A percentile compares a stretch with the other conserved stretches of the same genome.
These are phyloP conservation scores for Xylariaceae sp. DNA, from an alignment of 2,329 filamentous ascomycete genomes.

Conservation along the genomic window DNA sequence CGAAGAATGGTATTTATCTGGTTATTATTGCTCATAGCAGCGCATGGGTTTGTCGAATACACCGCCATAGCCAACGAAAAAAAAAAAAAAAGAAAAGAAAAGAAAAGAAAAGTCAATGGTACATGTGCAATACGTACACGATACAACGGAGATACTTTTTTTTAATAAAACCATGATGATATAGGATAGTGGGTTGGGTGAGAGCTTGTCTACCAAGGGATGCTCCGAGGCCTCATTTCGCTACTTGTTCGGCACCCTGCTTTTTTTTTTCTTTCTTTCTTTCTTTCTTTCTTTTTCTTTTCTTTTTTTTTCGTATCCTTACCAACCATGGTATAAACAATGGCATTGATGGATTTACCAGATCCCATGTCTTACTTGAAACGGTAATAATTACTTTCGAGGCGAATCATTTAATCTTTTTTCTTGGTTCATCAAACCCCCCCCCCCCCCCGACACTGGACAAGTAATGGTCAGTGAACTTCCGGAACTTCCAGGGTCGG, in stretches of 20 bases:
- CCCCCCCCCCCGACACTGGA: too few species aligned
- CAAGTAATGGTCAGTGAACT: slow-evolving; percentile 9
- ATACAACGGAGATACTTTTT: neutral
- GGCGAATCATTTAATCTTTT: neutral
- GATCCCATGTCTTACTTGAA: slow-evolving; percentile 6
- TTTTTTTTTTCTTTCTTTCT: neutral
- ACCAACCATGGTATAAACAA: too few species aligned
- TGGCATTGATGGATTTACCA: too few species aligned
- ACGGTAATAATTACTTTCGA: slow-evolving; percentile 3
- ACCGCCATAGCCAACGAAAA: neutral
- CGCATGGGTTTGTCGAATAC: neutral
- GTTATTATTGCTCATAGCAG: neutral
- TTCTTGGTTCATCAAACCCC: too few species aligned
- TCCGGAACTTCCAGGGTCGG: neutral
- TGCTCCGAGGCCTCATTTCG: neutral
- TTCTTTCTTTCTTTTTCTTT: too few species aligned
- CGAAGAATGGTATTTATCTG: too few species aligned
- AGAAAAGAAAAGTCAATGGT: neutral
- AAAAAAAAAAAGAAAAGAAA: too few species aligned
- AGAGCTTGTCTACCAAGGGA: slow-evolving; percentile 1
- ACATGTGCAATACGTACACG: neutral
- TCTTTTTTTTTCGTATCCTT: too few species aligned
- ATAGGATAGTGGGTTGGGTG: slow-evolving; percentile 12
- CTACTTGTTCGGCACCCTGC: neutral
- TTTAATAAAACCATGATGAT: neutral